Evolutionary conservation across 768 basidiomycete species (phyloP), one percentile per base, ranked within the genome.

Genomic region (Scleroderma citrinum): DNA sequence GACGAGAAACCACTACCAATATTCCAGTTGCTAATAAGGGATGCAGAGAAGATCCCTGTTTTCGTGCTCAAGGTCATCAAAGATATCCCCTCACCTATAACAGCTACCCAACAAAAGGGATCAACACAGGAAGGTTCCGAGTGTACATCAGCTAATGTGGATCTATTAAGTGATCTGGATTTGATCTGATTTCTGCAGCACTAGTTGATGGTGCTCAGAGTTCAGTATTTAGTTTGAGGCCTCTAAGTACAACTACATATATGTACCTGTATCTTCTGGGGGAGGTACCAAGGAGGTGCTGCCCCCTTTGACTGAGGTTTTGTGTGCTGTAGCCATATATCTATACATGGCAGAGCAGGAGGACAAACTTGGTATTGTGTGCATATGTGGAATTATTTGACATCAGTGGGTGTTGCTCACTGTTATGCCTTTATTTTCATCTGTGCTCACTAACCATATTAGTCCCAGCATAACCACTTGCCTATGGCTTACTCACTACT

Each of bases 351-450:
- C 95, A 6, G 96, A 98, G 68, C 87, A 96, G 63, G 92, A 96
- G 49, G 95, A 98, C 64, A 96, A 99, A 65, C 97, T 97, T 63
- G 92, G 97, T 63, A 95, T 98, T 2, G 93, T 99, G 85, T 95
- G 67, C 69, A 87, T 77, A 8, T 50, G n/a, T 46, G 43, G 48
- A 48, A 46, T 42, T 36, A 36, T 19, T 26, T 56, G 7, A 13
- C 24, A 4, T 38, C 30, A 13, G 37, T 5, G 31, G 24, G 5
- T 8, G 19, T 52, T 23, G 49, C 55, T 57, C n/a, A n/a, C n/a
- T n/a, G n/a, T n/a, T n/a, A n/a, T n/a, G n/a, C n/a, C n/a, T n/a
- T n/a, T n/a, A n/a, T n/a, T n/a, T n/a, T n/a, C n/a, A n/a, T n/a
- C n/a, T n/a, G n/a, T n/a, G n/a, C n/a, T n/a, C n/a, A n/a, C n/a